Percentiles rank a stretch among this genome's conserved stretches.
Evolutionary conservation across 768 basidiomycete genomes (phyloP).

Genomic region (Kwoniella botswanensis): DNA sequence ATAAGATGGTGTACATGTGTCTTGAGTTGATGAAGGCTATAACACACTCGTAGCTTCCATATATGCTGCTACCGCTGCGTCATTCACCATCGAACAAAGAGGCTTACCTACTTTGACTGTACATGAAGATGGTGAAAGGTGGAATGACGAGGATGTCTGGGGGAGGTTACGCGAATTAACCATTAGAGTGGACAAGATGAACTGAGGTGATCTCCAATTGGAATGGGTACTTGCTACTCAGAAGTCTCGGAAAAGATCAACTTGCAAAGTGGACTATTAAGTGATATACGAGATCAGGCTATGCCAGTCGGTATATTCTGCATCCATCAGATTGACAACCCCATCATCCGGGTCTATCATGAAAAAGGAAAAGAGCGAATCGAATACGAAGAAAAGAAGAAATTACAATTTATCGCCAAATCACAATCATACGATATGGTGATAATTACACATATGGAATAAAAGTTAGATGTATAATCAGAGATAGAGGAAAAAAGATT

Average conservation of each 20-base stretch:
- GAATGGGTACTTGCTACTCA: not conserved
- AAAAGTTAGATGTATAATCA: not conserved
- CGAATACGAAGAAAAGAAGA: conserved; percentile 5
- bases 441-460: not conserved
- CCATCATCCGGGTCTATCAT: not conserved
- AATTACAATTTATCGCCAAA: not conserved
- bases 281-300: not conserved
- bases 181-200: conserved; percentile 17
- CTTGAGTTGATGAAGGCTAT: not conserved
- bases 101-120: conserved; percentile 35
- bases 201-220: not conserved
- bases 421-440: not conserved
- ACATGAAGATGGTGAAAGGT: conserved; percentile 11
- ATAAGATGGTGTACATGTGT: not conserved
- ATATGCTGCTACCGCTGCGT: conserved; percentile 42
- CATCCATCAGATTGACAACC: conserved; percentile 2
- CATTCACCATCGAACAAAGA: conserved; percentile 48
- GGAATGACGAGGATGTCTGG: conserved; percentile 49
- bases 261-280: not conserved
- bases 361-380: conserved; percentile 18
- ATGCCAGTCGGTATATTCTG: not conserved
- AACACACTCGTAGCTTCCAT: conserved; percentile 31
- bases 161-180: conserved; percentile 29
- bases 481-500: not conserved
- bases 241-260: not conserved